Evolutionary conservation across 2,329 filamentous ascomycete species (phyloP), one percentile per base, ranked within the genome.

Genomic region (Penicillium sp.): DNA sequence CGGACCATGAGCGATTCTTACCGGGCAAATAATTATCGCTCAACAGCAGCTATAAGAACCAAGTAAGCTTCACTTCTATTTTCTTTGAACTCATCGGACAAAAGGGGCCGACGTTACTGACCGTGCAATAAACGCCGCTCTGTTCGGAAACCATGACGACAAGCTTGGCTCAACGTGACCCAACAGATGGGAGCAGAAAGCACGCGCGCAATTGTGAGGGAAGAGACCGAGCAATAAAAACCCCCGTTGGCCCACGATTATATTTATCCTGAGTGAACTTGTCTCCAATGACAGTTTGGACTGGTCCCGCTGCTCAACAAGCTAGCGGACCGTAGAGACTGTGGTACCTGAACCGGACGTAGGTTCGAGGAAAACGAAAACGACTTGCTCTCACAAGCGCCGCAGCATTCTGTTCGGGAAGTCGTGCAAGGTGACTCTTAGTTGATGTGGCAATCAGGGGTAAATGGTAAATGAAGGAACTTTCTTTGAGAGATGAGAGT

Each of bases 21-120:
- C 93, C 93, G 74, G 95, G 93, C 50, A 99, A 85, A 76, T 99
- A 99, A 61, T 85, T 85, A 78, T 99, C 93, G 79, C 86, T 96
- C 79, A 96, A 82, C 55, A 98, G 86, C 75, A 99, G 90, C 93
- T 97, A 76, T 35, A 16, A 6, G 50, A 24, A 33, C 33, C 35
- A 37, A n/a, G 37, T 62, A 48, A 52, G 39, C 43, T 46, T 29
- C 53, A 67, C 24, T 29, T 22, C 21, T n/a, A 5, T 53, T 35
- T 22, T 41, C 39, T 48, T 26, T 37, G 16, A 13, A n/a, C 10
- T 10, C 19, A 45, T 44, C 21, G 33, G 11, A 11, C 35, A 22
- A 50, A 48, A 44, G 48, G 63, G 55, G 51, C 27, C 37, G 37
- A 2, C 19, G 10, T 41, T 21, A 52, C 31, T 44, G n/a, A 50